A percentile compares a stretch with the other conserved stretches of the same genome.
These are phyloP conservation scores for Sindora glabra DNA, from an alignment of 306 rosid genomes.

Conservation along the genomic window DNA sequence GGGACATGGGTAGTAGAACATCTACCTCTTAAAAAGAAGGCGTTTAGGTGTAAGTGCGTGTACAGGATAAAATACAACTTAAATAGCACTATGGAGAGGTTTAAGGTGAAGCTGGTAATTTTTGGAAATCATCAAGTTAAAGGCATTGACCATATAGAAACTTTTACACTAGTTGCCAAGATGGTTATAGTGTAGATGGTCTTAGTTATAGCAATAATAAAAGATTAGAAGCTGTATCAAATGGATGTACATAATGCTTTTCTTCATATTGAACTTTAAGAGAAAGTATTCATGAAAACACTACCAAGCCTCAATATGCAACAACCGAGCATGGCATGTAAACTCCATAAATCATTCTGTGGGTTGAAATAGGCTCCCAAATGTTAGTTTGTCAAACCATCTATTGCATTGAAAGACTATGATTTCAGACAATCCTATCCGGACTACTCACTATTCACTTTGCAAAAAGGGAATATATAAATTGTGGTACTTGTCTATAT, in stretches of 20 bases:
- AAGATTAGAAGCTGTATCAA: background rate
- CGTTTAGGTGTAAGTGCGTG: background rate
- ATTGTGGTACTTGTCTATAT: too few relatives aligned
- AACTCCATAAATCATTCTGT: background rate
- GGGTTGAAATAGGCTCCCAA: background rate
- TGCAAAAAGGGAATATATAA: too few relatives aligned
- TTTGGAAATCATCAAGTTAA: background rate
- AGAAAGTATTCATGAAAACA: background rate
- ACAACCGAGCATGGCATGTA: background rate
- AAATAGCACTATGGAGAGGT: background rate
- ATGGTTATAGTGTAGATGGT: background rate
- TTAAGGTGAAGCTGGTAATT: background rate
- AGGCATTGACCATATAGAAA: background rate
- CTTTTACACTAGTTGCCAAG: background rate
- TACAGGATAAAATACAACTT: background rate
- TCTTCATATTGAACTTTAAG: background rate
- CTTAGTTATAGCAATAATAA: background rate
- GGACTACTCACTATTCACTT: too few relatives aligned
- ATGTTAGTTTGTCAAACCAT: background rate
- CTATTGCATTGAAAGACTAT: too few relatives aligned
- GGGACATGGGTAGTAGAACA: background rate
- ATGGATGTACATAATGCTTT: background rate
- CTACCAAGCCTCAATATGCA: too few relatives aligned
- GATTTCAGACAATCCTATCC: too few relatives aligned
- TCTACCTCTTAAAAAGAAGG: background rate